phyloP scores from a whole-genome alignment of 192 early-diverging fungal species.

The Lobosporangium transversale region DNA sequence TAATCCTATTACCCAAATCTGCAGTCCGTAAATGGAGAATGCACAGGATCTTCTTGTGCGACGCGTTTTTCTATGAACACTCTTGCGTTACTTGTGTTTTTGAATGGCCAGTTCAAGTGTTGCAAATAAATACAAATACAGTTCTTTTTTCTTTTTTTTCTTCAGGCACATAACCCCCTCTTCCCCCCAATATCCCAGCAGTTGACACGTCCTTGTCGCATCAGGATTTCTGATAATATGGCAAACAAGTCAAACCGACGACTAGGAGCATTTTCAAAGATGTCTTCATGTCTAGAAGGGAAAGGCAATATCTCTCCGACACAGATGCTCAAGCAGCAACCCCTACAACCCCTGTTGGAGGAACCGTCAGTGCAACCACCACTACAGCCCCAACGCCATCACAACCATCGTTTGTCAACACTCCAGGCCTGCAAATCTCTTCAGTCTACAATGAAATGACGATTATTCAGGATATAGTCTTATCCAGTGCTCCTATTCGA shows the following conservation, averaged over 20 bases:
- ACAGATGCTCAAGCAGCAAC: slow-evolving; percentile 9
- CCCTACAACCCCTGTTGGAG: too few species aligned
- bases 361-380: neutral
- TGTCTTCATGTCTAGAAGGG: slow-evolving; percentile 13
- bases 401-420: slow-evolving; percentile 19
- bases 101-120: slow-evolving; percentile 2
- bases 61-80: too few species aligned
- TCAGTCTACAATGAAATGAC: slow-evolving; percentile 15
- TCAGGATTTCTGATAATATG: neutral
- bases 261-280: slow-evolving; percentile 5
- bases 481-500: too few species aligned
- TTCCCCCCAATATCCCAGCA: neutral
- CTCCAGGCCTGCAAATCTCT: slow-evolving; percentile 20
- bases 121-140: too few species aligned
- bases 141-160: slow-evolving; percentile 18
- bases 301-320: slow-evolving; percentile 11
- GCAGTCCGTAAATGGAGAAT: too few species aligned
- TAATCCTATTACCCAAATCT: too few species aligned
- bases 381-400: slow-evolving; percentile 13
- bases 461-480: slow-evolving; percentile 8
- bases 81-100: neutral
- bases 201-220: neutral
- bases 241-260: slow-evolving; percentile 8
- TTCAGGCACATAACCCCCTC: slow-evolving; percentile 32
- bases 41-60: too few species aligned